Conservation (phyloP, 2,329 filamentous ascomycete species). For the Orbilia ellipsospora region DNA sequence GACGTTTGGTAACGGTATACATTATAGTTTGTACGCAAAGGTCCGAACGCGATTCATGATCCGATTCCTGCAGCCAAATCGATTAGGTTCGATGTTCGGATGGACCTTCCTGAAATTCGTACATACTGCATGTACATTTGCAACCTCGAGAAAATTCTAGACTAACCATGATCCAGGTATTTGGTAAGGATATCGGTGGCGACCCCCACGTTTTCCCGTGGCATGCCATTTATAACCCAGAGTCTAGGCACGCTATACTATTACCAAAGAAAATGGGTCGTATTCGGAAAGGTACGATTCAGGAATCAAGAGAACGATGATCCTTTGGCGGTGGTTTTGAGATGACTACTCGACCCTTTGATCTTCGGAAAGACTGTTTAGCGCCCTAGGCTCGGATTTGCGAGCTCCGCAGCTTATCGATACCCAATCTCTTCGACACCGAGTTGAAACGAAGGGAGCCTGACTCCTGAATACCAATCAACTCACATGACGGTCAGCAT, state of each 20-base stretch:
- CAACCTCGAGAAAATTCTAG: neutral
- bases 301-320: no score
- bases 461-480: neutral
- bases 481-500: neutral
- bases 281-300: neutral
- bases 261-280: neutral
- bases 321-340: no score
- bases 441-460: no score
- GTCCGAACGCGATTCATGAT: slow-evolving; percentile 2
- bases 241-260: neutral
- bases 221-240: no score
- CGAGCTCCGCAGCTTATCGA: no score
- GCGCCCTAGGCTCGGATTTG: no score
- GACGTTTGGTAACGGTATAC: neutral
- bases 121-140: neutral
- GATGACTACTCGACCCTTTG: neutral
- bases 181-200: neutral
- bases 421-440: no score
- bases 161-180: neutral
- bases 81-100: neutral
- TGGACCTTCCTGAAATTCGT: neutral
- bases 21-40: neutral
- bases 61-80: neutral
- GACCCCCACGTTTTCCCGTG: neutral
- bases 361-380: no score